Percentiles rank a stretch among this genome's conserved stretches.
phyloP scores from a whole-genome alignment of 305 asterid genomes.

The Fraxinus dipetala region DNA sequence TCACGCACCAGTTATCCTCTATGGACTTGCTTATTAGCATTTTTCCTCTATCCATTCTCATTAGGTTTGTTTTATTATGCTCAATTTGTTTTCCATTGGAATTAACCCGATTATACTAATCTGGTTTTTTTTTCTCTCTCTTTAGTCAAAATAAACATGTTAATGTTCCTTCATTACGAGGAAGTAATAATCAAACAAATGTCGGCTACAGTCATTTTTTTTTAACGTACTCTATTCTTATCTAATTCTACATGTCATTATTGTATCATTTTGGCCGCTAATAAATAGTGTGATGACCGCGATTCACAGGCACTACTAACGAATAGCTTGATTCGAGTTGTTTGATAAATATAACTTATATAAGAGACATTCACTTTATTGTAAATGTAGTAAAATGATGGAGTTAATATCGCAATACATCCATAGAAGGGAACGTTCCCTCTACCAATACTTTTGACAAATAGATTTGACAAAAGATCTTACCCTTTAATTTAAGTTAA shows the following conservation, averaged over 20 bases:
- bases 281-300: neutral
- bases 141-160: neutral
- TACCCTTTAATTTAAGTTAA: too few relatives aligned
- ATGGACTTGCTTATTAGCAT: conserved; percentile 53
- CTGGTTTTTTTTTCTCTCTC: neutral
- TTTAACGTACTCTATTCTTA: neutral
- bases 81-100: conserved; percentile 38
- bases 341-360: too few relatives aligned
- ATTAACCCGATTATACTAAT: neutral
- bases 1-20: conserved; percentile 41
- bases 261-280: neutral
- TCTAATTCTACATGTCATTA: neutral
- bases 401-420: too few relatives aligned
- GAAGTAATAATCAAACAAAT: neutral
- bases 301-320: neutral
- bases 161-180: neutral
- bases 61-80: conserved; percentile 38
- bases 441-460: too few relatives aligned
- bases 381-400: neutral
- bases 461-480: too few relatives aligned
- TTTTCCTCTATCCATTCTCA: conserved; percentile 48
- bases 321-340: neutral
- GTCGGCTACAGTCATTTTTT: neutral
- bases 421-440: too few relatives aligned
- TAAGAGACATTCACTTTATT: too few relatives aligned